Evolutionary conservation across 2,329 filamentous ascomycete species (phyloP), one percentile per base, ranked within the genome.

Genomic region (Fusarium hostae): DNA sequence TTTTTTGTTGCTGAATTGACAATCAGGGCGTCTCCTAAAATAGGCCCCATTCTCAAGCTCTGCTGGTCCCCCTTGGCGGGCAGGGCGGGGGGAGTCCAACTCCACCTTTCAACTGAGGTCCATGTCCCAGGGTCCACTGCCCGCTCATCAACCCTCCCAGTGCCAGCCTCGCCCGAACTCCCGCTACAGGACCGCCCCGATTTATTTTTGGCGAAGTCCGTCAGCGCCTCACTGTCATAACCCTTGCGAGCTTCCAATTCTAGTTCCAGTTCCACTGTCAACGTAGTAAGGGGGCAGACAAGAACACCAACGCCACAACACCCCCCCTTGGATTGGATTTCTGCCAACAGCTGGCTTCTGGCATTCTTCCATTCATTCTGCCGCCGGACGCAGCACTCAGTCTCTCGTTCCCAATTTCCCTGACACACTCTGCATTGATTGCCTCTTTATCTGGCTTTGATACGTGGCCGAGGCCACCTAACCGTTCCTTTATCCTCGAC

Each of bases 251-350:
- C 70, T 73, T 63, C 54, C 66, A 72, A 55, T 70, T 65, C 68
- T 55, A 61, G 51, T 66, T 66, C 56, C 63, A 63, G 67, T 59
- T 71, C 68, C 55, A 64, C 50, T 44, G 48, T 62, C 55, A 56
- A 69, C 40, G 61, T 72, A 50, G 62, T 68, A 75, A 76, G 72
- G 74, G 48, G 74, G 66, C 62, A 70, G 72, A 65, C 70, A 63
- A 72, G 45, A 58, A 51, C 72, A 75, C 67, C 68, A 73, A 64
- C 75, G 72, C 75, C 73, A 75, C 75, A 70, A 72, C 70, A 59
- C 52, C 62, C 63, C 63, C 64, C 73, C 66, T 69, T 64, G 64
- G 65, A 51, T 63, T 55, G 63, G 66, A 76, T 71, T 73, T 72
- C 70, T 66, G 61, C 60, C 63, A 71, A 67, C 68, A 68, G 64